Percentiles rank a stretch among this genome's conserved stretches.
Evolutionary conservation across 768 basidiomycete species (phyloP).

Genomic region (Pleurotus citrinopileatus): DNA sequence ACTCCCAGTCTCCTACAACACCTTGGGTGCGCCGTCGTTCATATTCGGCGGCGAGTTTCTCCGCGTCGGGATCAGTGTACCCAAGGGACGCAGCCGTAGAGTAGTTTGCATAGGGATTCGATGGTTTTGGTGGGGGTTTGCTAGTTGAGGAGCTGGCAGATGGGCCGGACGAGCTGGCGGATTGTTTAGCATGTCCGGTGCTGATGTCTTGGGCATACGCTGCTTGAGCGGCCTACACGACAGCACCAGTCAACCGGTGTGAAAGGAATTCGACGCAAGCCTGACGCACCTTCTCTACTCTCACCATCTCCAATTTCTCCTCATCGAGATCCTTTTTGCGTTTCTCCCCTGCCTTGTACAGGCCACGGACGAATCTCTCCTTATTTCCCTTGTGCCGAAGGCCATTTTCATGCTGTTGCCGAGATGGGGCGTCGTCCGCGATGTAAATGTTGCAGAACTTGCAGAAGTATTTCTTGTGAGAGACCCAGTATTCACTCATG

Average conservation of each 20-base stretch:
- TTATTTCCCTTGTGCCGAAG: conserved; percentile 92
- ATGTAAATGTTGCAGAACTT: conserved; percentile 98
- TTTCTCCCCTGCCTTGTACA: conserved; percentile 93
- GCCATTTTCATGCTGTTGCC: conserved; percentile 90
- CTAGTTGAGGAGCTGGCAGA: conserved; percentile 30
- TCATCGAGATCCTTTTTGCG: conserved; percentile 82
- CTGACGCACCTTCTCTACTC: conserved; percentile 71
- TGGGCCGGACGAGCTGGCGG: conserved; percentile 21
- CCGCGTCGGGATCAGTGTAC: conserved; percentile 72
- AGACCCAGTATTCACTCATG: conserved; percentile 94
- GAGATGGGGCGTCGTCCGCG: conserved; percentile 91
- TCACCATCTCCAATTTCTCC: conserved; percentile 82
- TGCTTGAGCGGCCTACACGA: conserved; percentile 66
- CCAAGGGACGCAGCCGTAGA: conserved; percentile 86
- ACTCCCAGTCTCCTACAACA: conserved; percentile 75
- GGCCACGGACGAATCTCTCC: conserved; percentile 85
- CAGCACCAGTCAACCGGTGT: not conserved
- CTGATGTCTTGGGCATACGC: conserved; percentile 78
- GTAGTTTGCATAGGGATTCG: conserved; percentile 79
- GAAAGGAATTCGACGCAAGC: not conserved
- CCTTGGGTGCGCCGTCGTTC: conserved; percentile 64
- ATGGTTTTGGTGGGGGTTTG: conserved; percentile 47
- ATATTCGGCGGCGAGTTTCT: conserved; percentile 56
- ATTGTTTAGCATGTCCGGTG: conserved; percentile 54
- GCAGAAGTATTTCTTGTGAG: conserved; percentile 90